Evolutionary conservation across 148 eudicot genomes (phyloP).

Genomic region (Chenopodium formosanum): DNA sequence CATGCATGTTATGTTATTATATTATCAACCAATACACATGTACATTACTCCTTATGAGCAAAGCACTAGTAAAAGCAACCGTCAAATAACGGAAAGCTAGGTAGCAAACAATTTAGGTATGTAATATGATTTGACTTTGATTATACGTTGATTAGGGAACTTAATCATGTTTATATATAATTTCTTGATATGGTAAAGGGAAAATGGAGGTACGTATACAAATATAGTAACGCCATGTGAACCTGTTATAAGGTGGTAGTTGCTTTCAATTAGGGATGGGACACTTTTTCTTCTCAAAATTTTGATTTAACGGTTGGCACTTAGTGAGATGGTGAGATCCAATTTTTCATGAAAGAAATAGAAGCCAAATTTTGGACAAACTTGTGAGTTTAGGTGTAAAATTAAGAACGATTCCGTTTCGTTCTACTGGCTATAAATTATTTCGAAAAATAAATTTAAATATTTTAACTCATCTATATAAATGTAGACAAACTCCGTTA

Average conservation of each 20-base stretch:
- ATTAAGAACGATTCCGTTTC: too few relatives aligned
- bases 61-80: too few relatives aligned
- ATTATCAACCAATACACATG: neutral
- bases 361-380: neutral
- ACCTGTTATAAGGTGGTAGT: constrained; percentile 15
- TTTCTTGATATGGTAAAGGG: neutral
- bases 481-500: too few relatives aligned
- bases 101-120: too few relatives aligned
- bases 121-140: too few relatives aligned
- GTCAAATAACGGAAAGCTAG: too few relatives aligned
- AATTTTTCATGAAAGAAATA: neutral
- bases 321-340: constrained; percentile 3
- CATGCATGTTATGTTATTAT: neutral
- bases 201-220: neutral
- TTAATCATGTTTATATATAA: too few relatives aligned
- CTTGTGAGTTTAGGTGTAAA: neutral
- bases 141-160: too few relatives aligned
- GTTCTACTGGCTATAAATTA: too few relatives aligned
- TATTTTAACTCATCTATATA: too few relatives aligned
- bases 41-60: too few relatives aligned
- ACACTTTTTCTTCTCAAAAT: neutral
- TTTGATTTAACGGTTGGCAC: neutral
- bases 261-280: constrained; percentile 15
- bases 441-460: too few relatives aligned
- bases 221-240: constrained; percentile 19